Evolutionary conservation across 768 basidiomycete species (phyloP).

Genomic region (Suillus variegatus): DNA sequence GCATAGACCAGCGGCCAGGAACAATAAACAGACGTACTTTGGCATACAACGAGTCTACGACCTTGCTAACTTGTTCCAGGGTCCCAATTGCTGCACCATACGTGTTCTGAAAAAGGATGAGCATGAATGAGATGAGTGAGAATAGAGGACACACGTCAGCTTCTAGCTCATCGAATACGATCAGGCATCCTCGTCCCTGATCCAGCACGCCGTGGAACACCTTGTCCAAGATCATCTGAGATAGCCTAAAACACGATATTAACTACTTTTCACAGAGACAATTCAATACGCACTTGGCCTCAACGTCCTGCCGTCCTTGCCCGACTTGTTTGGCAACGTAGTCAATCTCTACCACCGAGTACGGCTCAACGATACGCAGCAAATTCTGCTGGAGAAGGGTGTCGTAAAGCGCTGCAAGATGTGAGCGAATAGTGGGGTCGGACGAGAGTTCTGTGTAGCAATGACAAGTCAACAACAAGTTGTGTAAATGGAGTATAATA

Average conservation of each 20-base stretch:
- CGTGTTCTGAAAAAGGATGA: constrained; percentile 57
- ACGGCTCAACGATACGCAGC: constrained; percentile 93
- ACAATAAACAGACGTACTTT: constrained; percentile 48
- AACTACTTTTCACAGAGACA: background rate
- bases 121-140: background rate
- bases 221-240: constrained; percentile 98
- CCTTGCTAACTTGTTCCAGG: constrained; percentile 85
- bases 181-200: constrained; percentile 87
- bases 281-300: constrained; percentile 70
- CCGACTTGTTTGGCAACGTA: constrained; percentile 87
- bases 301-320: constrained; percentile 85
- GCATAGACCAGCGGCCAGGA: background rate
- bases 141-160: constrained; percentile 65
- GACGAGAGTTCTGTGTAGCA: constrained; percentile 77
- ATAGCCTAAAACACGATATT: constrained; percentile 54
- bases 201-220: constrained; percentile 95
- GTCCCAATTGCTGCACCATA: constrained; percentile 91
- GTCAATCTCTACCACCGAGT: constrained; percentile 87
- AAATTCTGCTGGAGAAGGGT: constrained; percentile 96
- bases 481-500: constrained; percentile 15
- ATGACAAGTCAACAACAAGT: background rate
- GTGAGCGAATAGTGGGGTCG: constrained; percentile 93
- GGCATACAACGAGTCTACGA: constrained; percentile 92
- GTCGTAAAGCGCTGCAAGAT: constrained; percentile 92
- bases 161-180: constrained; percentile 88